Evolutionary conservation across 768 basidiomycete genomes (phyloP).

Genomic region (Paxillus involutus): DNA sequence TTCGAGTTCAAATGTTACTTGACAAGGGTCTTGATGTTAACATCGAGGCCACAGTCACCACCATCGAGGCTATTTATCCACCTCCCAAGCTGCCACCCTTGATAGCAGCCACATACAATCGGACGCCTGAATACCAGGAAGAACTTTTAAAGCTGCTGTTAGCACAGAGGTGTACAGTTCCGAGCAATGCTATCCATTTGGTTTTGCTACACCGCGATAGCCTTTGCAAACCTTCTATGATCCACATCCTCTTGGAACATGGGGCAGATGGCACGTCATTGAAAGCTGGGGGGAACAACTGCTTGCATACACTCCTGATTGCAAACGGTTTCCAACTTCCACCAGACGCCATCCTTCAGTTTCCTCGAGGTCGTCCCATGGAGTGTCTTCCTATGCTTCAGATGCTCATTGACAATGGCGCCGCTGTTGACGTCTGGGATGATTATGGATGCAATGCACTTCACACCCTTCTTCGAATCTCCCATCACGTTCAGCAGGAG

Average conservation of each 20-base stretch:
- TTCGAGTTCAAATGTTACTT: background rate
- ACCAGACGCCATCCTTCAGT: background rate
- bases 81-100: background rate
- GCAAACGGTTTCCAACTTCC: background rate
- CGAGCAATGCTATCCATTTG: background rate
- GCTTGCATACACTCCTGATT: background rate
- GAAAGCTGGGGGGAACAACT: background rate
- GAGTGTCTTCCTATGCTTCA: background rate
- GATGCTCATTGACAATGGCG: background rate
- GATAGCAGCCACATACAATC: background rate
- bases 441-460: background rate
- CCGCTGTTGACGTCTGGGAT: background rate
- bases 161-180: background rate
- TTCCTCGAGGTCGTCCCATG: too few relatives aligned
- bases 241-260: background rate
- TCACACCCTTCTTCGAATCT: background rate
- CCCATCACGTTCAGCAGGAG: background rate
- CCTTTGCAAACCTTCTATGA: background rate
- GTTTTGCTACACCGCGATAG: background rate
- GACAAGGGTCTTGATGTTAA: background rate
- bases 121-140: background rate
- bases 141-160: background rate
- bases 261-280: too few relatives aligned
- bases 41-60: background rate
- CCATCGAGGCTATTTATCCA: too few relatives aligned